These are phyloP conservation scores for Eucalyptus regnans DNA, from an alignment of 345 rosid genomes.

Conservation along the genomic window DNA sequence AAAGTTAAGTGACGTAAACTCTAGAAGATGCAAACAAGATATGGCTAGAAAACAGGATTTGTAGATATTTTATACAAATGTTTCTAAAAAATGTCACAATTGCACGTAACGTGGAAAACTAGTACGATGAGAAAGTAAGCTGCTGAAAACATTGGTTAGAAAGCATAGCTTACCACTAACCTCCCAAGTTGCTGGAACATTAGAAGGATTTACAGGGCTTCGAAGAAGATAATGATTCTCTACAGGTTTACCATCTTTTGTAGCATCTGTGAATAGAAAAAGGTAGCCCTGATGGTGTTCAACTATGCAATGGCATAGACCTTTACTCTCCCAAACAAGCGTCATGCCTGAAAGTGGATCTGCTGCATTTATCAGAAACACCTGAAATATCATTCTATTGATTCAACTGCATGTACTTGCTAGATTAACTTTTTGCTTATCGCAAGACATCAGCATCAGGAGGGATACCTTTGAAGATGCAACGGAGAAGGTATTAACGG, in stretches of 20 bases:
- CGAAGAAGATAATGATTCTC: conserved; percentile 78
- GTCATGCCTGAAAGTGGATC: conserved; percentile 71
- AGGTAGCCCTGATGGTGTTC: conserved; percentile 90
- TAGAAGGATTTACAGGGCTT: conserved; percentile 34
- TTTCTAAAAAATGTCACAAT: neutral
- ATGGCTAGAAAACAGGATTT: neutral
- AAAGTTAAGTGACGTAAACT: neutral
- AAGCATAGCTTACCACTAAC: conserved; percentile 23
- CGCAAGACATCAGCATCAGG: neutral
- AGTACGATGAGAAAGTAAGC: neutral
- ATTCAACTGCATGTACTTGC: neutral
- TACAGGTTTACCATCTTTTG: conserved; percentile 38
- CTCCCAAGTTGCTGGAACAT: conserved; percentile 68
- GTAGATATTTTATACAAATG: neutral
- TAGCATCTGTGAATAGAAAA: conserved; percentile 79
- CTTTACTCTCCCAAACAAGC: conserved; percentile 80
- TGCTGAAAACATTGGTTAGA: neutral
- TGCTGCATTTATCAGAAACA: conserved; percentile 90
- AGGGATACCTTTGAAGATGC: conserved; percentile 60
- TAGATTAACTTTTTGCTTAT: neutral
- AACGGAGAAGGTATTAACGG: conserved; percentile 60
- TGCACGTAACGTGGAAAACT: neutral
- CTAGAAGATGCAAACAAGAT: neutral
- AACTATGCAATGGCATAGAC: conserved; percentile 66
- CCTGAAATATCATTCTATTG: conserved; percentile 52